Percentiles rank a stretch among this genome's conserved stretches.
Conservation (phyloP, 2,329 filamentous ascomycete species). For the Trichoderma brevicompactum region DNA sequence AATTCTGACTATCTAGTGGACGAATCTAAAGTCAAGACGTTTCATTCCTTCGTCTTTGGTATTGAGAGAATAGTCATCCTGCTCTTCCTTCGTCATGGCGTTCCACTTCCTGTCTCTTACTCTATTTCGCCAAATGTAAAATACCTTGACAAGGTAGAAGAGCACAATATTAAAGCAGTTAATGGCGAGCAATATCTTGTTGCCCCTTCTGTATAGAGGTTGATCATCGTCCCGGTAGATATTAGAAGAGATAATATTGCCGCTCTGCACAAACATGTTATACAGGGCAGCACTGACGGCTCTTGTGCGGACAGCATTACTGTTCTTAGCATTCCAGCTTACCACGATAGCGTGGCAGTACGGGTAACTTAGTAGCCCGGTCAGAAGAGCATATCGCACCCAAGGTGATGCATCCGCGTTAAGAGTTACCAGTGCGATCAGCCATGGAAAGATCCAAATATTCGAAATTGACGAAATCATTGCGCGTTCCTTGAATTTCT, state of each 20-base stretch:
- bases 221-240: slow-evolving; percentile 50
- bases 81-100: slow-evolving; percentile 50
- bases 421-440: slow-evolving; percentile 52
- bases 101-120: slow-evolving; percentile 51
- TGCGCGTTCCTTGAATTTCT: slow-evolving; percentile 45
- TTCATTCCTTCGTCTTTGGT: slow-evolving; percentile 53
- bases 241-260: slow-evolving; percentile 38
- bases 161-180: slow-evolving; percentile 53
- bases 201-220: slow-evolving; percentile 47
- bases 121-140: slow-evolving; percentile 56
- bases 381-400: slow-evolving; percentile 47
- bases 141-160: slow-evolving; percentile 55
- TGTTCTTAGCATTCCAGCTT: slow-evolving; percentile 61
- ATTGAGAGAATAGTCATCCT: slow-evolving; percentile 40
- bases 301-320: slow-evolving; percentile 61
- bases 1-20: slow-evolving; percentile 36
- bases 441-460: slow-evolving; percentile 59
- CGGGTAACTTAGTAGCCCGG: slow-evolving; percentile 42
- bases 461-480: slow-evolving; percentile 52
- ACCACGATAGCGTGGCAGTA: slow-evolving; percentile 58
- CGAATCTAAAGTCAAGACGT: slow-evolving; percentile 49
- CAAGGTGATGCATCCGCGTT: slow-evolving; percentile 46
- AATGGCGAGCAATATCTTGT: slow-evolving; percentile 55
- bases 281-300: slow-evolving; percentile 63
- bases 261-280: slow-evolving; percentile 50